Conservation (phyloP, 441 rosid species). For the Brassica hybrid region DNA sequence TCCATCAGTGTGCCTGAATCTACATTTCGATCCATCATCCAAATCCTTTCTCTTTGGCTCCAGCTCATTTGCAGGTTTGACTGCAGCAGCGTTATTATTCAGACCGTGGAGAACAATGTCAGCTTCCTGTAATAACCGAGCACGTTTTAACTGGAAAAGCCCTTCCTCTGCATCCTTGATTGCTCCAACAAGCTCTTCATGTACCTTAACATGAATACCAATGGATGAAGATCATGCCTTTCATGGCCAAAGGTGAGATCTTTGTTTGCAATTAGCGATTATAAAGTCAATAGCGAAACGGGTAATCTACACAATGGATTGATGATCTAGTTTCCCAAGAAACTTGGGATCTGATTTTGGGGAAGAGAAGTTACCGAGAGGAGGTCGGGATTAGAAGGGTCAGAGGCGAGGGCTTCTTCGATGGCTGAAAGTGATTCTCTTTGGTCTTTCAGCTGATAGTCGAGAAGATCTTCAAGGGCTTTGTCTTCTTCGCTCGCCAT, state of each 20-base stretch:
- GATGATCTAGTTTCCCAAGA: not conserved
- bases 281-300: not conserved
- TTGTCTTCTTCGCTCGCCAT: conserved; percentile 85
- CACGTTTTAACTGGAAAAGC: conserved; percentile 79
- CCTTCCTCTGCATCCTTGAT: conserved; percentile 86
- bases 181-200: conserved; percentile 69
- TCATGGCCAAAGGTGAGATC: not conserved
- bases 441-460: conserved; percentile 74
- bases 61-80: conserved; percentile 48
- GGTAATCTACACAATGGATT: not conserved
- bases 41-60: conserved; percentile 57
- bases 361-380: conserved; percentile 55
- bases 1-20: conserved; percentile 76
- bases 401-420: conserved; percentile 68
- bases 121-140: conserved; percentile 75
- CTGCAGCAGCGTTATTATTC: conserved; percentile 37
- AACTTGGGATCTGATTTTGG: conserved; percentile 1
- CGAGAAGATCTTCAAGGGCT: conserved; percentile 78
- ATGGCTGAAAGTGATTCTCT: conserved; percentile 74
- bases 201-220: conserved; percentile 47
- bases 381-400: conserved; percentile 72
- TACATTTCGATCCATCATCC: conserved; percentile 69
- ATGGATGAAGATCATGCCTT: too few species aligned
- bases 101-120: conserved; percentile 51
- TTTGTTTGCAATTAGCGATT: not conserved